Evolutionary conservation across 106 monocot species (phyloP).

Genomic region (Acorus calamus): DNA sequence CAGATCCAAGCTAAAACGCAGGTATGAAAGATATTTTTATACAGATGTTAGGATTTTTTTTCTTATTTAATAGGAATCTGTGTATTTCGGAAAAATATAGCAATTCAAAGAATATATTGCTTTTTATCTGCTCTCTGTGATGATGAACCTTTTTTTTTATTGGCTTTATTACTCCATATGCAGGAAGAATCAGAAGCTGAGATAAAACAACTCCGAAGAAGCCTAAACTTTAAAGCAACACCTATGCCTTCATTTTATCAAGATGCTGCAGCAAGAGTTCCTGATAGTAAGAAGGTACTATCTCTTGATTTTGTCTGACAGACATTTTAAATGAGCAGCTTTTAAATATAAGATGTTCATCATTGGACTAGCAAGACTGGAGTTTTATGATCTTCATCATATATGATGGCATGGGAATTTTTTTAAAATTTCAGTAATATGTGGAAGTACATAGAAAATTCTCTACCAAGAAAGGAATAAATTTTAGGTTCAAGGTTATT

Average conservation of each 20-base stretch:
- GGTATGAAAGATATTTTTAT: constrained; percentile 20
- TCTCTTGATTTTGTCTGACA: too few species aligned
- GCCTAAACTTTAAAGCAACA: constrained; percentile 59
- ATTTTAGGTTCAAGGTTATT: too few species aligned
- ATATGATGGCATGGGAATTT: too few species aligned
- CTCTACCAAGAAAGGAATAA: too few species aligned
- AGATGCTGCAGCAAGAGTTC: constrained; percentile 14
- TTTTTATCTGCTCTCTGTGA: not conserved
- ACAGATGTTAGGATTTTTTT: not conserved
- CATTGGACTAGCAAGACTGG: too few species aligned
- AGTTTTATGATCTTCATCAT: too few species aligned
- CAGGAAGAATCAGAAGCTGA: constrained; percentile 48
- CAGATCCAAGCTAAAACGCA: constrained; percentile 50
- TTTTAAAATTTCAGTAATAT: too few species aligned
- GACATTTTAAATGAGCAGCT: too few species aligned
- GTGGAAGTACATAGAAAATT: too few species aligned
- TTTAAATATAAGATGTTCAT: too few species aligned
- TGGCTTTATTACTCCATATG: constrained; percentile 5
- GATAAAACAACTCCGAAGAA: constrained; percentile 45
- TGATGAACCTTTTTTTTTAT: not conserved
- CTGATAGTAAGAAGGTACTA: constrained; percentile 41
- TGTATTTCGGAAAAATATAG: too few species aligned
- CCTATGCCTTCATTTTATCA: constrained; percentile 75
- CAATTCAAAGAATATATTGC: too few species aligned
- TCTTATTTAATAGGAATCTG: not conserved